These are phyloP conservation scores for Ananas comosus DNA, from an alignment of 176 grass and related monocot genomes.

Conservation along the genomic window DNA sequence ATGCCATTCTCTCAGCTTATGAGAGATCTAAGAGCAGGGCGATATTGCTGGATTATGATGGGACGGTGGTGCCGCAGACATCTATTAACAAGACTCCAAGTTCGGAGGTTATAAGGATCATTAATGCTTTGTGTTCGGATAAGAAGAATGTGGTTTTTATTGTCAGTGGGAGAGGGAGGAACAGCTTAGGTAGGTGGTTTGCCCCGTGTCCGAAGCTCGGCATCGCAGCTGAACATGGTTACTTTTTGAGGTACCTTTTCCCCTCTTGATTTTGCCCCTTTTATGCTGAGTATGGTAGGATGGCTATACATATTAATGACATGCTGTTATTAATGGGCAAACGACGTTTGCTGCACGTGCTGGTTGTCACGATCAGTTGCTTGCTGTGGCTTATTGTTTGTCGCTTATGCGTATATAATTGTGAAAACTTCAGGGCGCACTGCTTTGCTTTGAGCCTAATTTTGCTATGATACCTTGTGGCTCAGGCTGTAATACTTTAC, in stretches of 20 bases:
- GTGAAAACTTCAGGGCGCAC: too few relatives aligned
- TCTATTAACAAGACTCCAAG: conserved; percentile 60
- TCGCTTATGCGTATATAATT: too few relatives aligned
- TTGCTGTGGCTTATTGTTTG: too few relatives aligned
- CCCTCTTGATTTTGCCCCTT: not conserved
- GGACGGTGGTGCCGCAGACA: conserved; percentile 66
- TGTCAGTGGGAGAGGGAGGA: conserved; percentile 65
- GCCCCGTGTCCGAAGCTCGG: conserved; percentile 57
- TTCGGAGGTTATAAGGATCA: conserved; percentile 44
- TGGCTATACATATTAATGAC: too few relatives aligned
- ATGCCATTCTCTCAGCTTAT: conserved; percentile 62
- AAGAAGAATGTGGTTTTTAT: conserved; percentile 58
- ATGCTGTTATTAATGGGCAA: too few relatives aligned
- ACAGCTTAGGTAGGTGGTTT: conserved; percentile 61
- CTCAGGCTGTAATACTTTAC: too few relatives aligned
- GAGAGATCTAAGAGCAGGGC: conserved; percentile 52
- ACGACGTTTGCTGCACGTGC: too few relatives aligned
- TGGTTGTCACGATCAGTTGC: too few relatives aligned
- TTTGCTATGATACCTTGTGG: too few relatives aligned
- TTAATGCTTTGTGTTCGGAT: conserved; percentile 74
- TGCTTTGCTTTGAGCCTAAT: too few relatives aligned
- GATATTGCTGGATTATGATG: conserved; percentile 93
- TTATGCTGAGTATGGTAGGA: not conserved
- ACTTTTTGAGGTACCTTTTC: conserved; percentile 60
- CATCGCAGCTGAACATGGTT: conserved; percentile 82